Evolutionary conservation across 1,284 basidiomycete genomes (phyloP).

Genomic region (Puccinia hordei): DNA sequence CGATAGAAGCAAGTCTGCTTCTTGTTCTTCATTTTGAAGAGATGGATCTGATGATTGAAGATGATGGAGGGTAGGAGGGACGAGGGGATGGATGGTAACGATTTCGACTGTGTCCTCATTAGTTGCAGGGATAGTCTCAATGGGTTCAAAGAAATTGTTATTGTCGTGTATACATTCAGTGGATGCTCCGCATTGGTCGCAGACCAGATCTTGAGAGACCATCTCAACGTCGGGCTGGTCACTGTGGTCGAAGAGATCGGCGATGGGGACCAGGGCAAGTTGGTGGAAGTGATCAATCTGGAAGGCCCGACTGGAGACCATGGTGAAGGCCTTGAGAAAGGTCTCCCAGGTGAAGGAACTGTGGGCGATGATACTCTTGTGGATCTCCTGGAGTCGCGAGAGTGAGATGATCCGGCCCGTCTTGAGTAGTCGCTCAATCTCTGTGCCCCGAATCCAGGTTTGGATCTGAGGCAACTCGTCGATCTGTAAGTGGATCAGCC

Average conservation of each 20-base stretch:
- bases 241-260: constrained; percentile 48
- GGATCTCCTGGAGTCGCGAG: constrained; percentile 1
- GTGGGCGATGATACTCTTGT: not conserved
- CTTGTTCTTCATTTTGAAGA: not conserved
- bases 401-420: constrained; percentile 1
- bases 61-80: not conserved
- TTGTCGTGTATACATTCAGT: constrained; percentile 35
- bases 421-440: constrained; percentile 13
- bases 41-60: not conserved
- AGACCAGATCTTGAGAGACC: constrained; percentile 25
- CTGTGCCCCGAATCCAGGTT: constrained; percentile 30
- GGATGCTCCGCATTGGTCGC: constrained; percentile 39
- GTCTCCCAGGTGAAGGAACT: not conserved
- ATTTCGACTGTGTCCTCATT: not conserved
- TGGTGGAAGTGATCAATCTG: constrained; percentile 47
- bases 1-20: not conserved
- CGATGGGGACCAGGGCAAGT: constrained; percentile 39
- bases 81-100: not conserved
- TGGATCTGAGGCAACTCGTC: not conserved
- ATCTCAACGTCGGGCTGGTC: constrained; percentile 43
- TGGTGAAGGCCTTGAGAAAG: constrained; percentile 31
- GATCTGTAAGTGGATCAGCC: constrained; percentile 1
- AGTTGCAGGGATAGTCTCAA: not conserved
- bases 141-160: not conserved
- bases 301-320: constrained; percentile 41